Evolutionary conservation across 805 yeast genomes (phyloP).

Genomic region (Myxozyma melibiosi): DNA sequence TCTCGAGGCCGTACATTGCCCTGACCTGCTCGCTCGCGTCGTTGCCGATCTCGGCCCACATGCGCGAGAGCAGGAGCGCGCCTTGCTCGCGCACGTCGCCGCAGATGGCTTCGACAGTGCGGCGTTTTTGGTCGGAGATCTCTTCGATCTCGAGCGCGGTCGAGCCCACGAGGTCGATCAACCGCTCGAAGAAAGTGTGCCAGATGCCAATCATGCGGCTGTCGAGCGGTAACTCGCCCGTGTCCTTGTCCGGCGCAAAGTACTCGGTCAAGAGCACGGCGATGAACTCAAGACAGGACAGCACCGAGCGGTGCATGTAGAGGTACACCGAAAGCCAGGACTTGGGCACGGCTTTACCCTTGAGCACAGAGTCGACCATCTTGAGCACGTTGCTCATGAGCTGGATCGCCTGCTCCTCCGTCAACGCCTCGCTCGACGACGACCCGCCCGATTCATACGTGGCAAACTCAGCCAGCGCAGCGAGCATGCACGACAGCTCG

Average conservation of each 20-base stretch:
- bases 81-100: constrained; percentile 64
- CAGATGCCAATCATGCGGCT: constrained; percentile 13
- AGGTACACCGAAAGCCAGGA: constrained; percentile 68
- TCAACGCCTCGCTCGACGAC: constrained; percentile 32
- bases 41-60: constrained; percentile 80
- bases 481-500: constrained; percentile 63
- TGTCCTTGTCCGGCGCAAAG: constrained; percentile 17
- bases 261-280: constrained; percentile 18
- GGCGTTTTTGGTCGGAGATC: constrained; percentile 69
- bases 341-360: constrained; percentile 43
- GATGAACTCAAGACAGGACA: constrained; percentile 39
- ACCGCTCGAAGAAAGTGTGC: constrained; percentile 38
- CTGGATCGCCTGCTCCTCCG: constrained; percentile 37
- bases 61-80: constrained; percentile 55
- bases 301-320: constrained; percentile 39
- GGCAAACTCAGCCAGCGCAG: constrained; percentile 40
- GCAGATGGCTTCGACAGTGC: constrained; percentile 65
- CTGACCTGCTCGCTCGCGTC: constrained; percentile 57
- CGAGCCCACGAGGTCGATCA: constrained; percentile 62
- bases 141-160: constrained; percentile 71
- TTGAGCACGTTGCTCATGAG: constrained; percentile 37
- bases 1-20: constrained; percentile 59
- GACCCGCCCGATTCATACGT: constrained; percentile 30
- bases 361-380: constrained; percentile 38
- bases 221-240: background rate